phyloP scores from a whole-genome alignment of 2,329 filamentous ascomycete species.

The Verticillium zaregamsianum region DNA sequence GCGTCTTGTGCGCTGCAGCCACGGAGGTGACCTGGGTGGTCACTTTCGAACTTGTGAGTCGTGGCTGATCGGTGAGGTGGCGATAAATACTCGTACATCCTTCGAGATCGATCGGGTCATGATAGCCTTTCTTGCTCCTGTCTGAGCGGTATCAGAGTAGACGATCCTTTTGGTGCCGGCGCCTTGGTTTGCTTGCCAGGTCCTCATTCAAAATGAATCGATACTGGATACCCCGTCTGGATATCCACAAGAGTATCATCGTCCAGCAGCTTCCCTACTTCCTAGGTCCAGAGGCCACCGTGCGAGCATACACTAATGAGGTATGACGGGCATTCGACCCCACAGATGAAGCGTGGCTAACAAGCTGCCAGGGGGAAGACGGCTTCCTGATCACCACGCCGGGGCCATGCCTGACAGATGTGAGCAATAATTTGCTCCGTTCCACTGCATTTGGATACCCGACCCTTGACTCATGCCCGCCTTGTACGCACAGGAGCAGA shows the following conservation, averaged over 20 bases:
- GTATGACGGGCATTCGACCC: slow-evolving; percentile 30
- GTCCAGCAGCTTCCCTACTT: slow-evolving; percentile 55
- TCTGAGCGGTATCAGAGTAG: background rate
- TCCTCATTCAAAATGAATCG: slow-evolving; percentile 41
- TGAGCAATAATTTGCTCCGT: slow-evolving; percentile 28
- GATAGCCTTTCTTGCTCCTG: background rate
- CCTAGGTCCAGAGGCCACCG: slow-evolving; percentile 53
- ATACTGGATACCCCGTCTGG: slow-evolving; percentile 57
- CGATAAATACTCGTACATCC: slow-evolving; percentile 12
- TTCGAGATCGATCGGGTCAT: background rate
- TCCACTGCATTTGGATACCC: background rate
- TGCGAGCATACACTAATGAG: slow-evolving; percentile 52
- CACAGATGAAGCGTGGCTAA: slow-evolving; percentile 9
- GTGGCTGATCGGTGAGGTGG: slow-evolving; percentile 2
- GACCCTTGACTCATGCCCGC: slow-evolving; percentile 5
- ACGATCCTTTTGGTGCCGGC: background rate
- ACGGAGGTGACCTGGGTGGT: background rate
- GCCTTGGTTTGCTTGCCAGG: background rate
- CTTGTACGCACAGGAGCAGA: slow-evolving; percentile 46
- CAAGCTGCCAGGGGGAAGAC: slow-evolving; percentile 48
- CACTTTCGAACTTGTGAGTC: background rate
- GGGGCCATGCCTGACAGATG: slow-evolving; percentile 55
- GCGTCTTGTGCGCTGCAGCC: background rate
- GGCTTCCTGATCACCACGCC: slow-evolving; percentile 57
- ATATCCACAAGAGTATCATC: slow-evolving; percentile 59